These are phyloP conservation scores for Draba incana DNA, from an alignment of 345 rosid species.

Conservation along the genomic window DNA sequence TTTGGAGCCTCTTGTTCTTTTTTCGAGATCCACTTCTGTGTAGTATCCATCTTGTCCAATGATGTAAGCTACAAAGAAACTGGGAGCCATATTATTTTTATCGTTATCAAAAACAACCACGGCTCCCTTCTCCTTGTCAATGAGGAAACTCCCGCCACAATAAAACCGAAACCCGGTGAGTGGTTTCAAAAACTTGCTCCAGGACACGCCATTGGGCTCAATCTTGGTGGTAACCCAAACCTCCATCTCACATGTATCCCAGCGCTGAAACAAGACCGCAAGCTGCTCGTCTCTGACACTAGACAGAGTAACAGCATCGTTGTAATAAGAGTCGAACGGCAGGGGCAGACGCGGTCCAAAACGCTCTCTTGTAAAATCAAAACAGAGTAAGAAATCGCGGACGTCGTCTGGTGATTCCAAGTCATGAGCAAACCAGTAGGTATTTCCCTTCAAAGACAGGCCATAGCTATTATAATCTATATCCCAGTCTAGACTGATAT, in stretches of 20 bases:
- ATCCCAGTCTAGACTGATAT: not conserved
- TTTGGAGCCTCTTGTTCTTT: too few relatives aligned
- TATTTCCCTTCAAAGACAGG: conserved; percentile 14
- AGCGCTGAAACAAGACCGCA: conserved; percentile 4
- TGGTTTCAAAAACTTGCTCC: conserved; percentile 9
- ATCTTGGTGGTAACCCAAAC: conserved; percentile 12
- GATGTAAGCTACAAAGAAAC: too few relatives aligned
- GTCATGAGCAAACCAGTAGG: not conserved
- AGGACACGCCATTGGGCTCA: not conserved
- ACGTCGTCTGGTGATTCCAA: not conserved
- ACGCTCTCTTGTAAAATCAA: conserved; percentile 8
- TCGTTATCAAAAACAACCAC: not conserved
- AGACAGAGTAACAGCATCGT: not conserved
- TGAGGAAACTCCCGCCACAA: not conserved
- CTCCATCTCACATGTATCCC: not conserved
- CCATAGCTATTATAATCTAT: not conserved
- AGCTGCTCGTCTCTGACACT: conserved; percentile 15
- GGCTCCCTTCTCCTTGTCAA: conserved; percentile 13
- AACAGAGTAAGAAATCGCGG: conserved; percentile 16
- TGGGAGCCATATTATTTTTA: too few relatives aligned
- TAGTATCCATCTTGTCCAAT: too few relatives aligned
- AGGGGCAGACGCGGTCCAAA: conserved; percentile 3
- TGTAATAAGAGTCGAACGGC: not conserved
- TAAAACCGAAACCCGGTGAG: not conserved
- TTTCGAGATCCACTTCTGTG: too few relatives aligned